Base-by-base conservation (phyloP, 495 filamentous ascomycete genomes). In the Talaromyces liani region DNA sequence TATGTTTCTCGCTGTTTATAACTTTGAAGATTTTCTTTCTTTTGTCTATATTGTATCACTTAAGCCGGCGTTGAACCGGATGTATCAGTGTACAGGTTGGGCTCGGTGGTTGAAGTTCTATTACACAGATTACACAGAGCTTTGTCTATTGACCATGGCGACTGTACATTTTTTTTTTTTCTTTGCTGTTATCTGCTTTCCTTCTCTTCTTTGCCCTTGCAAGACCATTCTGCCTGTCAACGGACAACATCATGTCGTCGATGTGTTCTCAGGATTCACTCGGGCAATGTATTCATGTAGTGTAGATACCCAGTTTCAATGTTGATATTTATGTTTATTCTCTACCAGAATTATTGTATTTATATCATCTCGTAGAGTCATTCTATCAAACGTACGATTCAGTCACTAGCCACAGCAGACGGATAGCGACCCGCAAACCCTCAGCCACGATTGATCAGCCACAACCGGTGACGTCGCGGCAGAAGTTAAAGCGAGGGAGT, bases 301-400 rank as follows among this genome's bases (percentile, higher is more conserved):
- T 62, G 60, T 62, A 62, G 60, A 62, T 62, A 62, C 60, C 60
- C 60, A 51, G 25, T 58, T 18, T 16, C 22, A 55, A 6, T 58
- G 31, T 58, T 36, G 3, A 58, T 34, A 20, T 58, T 22, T n/a
- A 24, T 56, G 36, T 41, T 41, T 12, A 36, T 36, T 36, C 29
- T 31, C 10, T 10, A 36, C 33, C 33, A 12, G 1, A 12, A 36
- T 36, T 10, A 34, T 34, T 36, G 33, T 36, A 36, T 36, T 12
- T 36, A 4, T 4, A 36, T 36, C 9, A 36, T 1, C 10, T 36
- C 6, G 29, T 31, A 12, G 33, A 36, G 33, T 36, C 9, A 36
- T 9, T 36, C 10, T 2, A 2, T 36, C 0, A 36, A 41, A 41
- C 6, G 14, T 4, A 41, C 16, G 36, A 41, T 16, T 41, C 36